Percentiles rank a stretch among this genome's conserved stretches.
Conservation (phyloP, 352 stramenopile species). For the Elongisporangium anandrum region DNA sequence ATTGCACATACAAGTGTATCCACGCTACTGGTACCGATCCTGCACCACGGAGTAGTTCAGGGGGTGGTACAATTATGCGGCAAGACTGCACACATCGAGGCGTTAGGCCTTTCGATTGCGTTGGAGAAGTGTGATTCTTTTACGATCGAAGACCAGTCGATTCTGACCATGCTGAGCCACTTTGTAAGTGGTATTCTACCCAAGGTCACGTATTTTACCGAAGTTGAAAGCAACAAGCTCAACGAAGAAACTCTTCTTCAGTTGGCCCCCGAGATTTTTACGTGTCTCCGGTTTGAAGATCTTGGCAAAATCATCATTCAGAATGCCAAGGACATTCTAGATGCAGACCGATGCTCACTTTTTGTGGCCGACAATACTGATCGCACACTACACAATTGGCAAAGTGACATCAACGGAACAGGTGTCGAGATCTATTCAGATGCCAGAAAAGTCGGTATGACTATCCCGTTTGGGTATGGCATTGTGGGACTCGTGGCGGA, state of each 20-base stretch:
- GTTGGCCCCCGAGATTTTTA: conserved; percentile 72
- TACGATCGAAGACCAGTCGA: conserved; percentile 43
- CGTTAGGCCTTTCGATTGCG: conserved; percentile 54
- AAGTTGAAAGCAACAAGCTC: conserved; percentile 78
- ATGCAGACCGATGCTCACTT: conserved; percentile 69
- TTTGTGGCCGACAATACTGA: conserved; percentile 58
- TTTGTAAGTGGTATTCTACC: conserved; percentile 60
- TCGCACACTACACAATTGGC: conserved; percentile 63
- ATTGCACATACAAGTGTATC: conserved; percentile 51
- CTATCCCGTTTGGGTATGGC: conserved; percentile 64
- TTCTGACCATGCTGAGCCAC: conserved; percentile 48
- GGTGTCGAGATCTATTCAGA: conserved; percentile 46
- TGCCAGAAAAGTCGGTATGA: conserved; percentile 38
- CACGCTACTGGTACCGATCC: conserved; percentile 51
- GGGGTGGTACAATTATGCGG: conserved; percentile 62
- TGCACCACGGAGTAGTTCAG: conserved; percentile 27
- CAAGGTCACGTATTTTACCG: conserved; percentile 73
- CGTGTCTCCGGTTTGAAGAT: conserved; percentile 73
- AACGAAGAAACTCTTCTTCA: conserved; percentile 78
- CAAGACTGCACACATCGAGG: conserved; percentile 51
- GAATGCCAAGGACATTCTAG: conserved; percentile 69
- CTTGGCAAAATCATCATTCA: conserved; percentile 75
- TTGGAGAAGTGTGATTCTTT: conserved; percentile 63
- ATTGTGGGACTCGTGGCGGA: conserved; percentile 74
- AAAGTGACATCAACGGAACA: conserved; percentile 65